These are phyloP conservation scores for Syzygium malaccense DNA, from an alignment of 441 rosid species.

Conservation along the genomic window DNA sequence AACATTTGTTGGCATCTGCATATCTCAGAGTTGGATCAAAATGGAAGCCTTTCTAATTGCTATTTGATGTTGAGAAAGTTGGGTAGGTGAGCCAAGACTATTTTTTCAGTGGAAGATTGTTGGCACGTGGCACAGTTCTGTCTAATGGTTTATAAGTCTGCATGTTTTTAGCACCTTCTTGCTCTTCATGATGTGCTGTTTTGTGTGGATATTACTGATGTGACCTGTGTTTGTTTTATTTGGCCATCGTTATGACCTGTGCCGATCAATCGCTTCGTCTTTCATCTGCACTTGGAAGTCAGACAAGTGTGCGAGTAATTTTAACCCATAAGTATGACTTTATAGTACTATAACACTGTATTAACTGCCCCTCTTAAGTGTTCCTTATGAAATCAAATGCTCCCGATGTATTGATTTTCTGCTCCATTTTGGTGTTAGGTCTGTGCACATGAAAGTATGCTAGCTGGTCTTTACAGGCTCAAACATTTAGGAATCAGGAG, in stretches of 20 bases:
- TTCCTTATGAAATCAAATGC: not conserved
- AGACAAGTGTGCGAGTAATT: not conserved
- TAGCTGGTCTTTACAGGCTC: constrained; percentile 87
- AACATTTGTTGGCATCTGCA: not conserved
- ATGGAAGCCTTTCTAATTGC: not conserved
- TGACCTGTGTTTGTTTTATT: not conserved
- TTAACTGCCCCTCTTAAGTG: not conserved
- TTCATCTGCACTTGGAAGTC: not conserved
- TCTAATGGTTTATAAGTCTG: not conserved
- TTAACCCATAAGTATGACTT: not conserved
- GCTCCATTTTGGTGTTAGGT: constrained; percentile 42
- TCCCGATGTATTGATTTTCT: not conserved
- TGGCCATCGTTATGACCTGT: not conserved
- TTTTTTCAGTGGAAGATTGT: not conserved
- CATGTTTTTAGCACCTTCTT: not conserved
- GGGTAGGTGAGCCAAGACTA: not conserved
- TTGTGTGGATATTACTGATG: not conserved
- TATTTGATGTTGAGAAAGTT: not conserved
- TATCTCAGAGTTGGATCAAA: not conserved
- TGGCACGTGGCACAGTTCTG: not conserved
- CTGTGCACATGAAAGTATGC: constrained; percentile 97
- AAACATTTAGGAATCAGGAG: constrained; percentile 95
- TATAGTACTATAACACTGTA: not conserved
- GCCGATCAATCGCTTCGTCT: not conserved
- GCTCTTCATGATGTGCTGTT: not conserved